A percentile compares a stretch with the other conserved stretches of the same genome.
phyloP scores from a whole-genome alignment of 305 asterid genomes.

The Ajuga reptans region DNA sequence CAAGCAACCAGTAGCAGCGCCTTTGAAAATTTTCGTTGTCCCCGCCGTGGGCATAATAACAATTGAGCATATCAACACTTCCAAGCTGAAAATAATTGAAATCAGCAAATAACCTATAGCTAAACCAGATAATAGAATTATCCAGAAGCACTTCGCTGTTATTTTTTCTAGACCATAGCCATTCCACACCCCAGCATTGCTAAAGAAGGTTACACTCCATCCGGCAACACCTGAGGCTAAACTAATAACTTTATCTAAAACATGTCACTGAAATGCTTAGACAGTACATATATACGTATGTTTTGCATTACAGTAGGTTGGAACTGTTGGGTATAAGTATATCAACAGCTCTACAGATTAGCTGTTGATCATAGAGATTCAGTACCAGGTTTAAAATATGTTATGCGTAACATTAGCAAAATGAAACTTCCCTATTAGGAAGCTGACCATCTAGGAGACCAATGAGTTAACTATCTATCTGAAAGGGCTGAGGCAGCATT shows the following conservation, averaged over 20 bases:
- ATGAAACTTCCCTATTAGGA: neutral
- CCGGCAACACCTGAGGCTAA: neutral
- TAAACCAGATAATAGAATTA: constrained; percentile 24
- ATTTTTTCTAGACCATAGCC: neutral
- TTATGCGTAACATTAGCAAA: neutral
- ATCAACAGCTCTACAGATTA: neutral
- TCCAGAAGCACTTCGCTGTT: constrained; percentile 1
- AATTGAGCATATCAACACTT: constrained; percentile 86
- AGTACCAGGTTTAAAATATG: neutral
- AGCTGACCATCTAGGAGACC: neutral
- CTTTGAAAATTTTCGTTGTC: constrained; percentile 85
- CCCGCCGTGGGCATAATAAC: constrained; percentile 98
- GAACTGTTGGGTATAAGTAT: neutral
- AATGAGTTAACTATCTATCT: neutral
- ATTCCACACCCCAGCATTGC: neutral
- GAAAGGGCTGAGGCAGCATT: neutral
- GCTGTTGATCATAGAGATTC: neutral
- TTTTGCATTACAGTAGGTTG: neutral
- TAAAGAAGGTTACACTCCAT: constrained; percentile 2
- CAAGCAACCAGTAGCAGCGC: constrained; percentile 98
- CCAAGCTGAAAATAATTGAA: constrained; percentile 59
- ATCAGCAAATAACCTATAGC: constrained; percentile 27
- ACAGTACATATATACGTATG: neutral
- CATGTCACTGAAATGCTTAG: neutral
- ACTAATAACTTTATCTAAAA: neutral